Conservation (phyloP, 345 rosid genomes). For the Hibiscus tridactylites region DNA sequence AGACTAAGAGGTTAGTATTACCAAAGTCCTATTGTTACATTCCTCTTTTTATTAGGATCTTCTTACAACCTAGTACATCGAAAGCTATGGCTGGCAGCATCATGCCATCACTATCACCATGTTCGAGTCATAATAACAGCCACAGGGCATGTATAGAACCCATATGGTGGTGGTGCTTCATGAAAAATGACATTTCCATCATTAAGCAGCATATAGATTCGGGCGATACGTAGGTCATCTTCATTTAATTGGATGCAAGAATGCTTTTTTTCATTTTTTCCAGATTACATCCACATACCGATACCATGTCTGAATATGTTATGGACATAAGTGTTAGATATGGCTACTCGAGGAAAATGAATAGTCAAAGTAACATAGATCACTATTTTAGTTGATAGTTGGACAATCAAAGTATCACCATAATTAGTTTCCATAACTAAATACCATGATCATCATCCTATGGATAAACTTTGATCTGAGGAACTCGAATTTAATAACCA, state of each 20-base stretch:
- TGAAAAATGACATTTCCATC: background rate
- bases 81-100: background rate
- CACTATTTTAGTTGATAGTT: too few relatives aligned
- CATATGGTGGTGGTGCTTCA: background rate
- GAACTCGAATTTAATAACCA: background rate
- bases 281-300: background rate
- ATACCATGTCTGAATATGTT: background rate
- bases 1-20: conserved; percentile 64
- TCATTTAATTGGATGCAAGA: too few relatives aligned
- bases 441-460: background rate
- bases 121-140: background rate
- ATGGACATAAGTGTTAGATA: background rate
- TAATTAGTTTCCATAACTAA: background rate
- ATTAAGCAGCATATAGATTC: background rate
- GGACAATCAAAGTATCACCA: too few relatives aligned
- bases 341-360: background rate
- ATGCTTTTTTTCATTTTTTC: too few relatives aligned
- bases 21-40: background rate
- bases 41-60: background rate
- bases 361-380: background rate
- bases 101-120: too few relatives aligned
- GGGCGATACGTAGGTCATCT: too few relatives aligned
- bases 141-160: background rate
- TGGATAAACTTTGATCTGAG: background rate
- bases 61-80: background rate